These are phyloP conservation scores for Cryphonectria naterciae DNA, from an alignment of 2,329 filamentous ascomycete species.

Conservation along the genomic window DNA sequence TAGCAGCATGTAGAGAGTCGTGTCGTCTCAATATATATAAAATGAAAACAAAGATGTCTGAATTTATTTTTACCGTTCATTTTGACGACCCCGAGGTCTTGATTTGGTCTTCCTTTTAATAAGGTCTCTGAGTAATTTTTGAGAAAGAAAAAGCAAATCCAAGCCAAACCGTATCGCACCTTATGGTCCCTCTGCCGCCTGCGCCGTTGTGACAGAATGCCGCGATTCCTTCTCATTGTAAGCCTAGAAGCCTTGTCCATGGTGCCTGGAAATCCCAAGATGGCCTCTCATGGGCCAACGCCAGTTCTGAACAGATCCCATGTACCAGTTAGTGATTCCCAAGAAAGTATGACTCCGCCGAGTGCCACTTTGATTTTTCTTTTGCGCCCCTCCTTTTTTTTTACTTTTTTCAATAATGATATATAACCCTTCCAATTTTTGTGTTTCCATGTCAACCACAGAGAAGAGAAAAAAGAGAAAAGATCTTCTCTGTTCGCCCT, in stretches of 20 bases:
- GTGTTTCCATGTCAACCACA: neutral
- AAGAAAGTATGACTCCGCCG: neutral
- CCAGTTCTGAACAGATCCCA: neutral
- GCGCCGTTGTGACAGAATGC: neutral
- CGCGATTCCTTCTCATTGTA: neutral
- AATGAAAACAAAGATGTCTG: neutral
- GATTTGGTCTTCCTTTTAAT: neutral
- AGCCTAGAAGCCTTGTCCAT: neutral
- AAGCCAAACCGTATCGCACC: neutral
- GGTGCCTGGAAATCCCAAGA: neutral
- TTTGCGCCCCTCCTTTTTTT: neutral
- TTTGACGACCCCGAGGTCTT: slow-evolving; percentile 26
- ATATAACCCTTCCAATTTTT: neutral
- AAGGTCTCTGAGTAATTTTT: too few relatives aligned
- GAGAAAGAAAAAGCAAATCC: slow-evolving; percentile 4
- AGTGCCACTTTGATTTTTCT: neutral
- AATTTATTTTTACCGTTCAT: neutral
- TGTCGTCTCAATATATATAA: neutral
- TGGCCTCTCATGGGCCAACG: neutral
- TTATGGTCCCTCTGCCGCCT: neutral
- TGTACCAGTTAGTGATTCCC: neutral
- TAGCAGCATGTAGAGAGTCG: neutral
- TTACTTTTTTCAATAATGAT: too few relatives aligned
- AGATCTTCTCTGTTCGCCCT: too few relatives aligned
- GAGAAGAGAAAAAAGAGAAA: neutral